Evolutionary conservation across 768 basidiomycete genomes (phyloP), one percentile per base, ranked within the genome.

Genomic region (Tricholoma terreum): DNA sequence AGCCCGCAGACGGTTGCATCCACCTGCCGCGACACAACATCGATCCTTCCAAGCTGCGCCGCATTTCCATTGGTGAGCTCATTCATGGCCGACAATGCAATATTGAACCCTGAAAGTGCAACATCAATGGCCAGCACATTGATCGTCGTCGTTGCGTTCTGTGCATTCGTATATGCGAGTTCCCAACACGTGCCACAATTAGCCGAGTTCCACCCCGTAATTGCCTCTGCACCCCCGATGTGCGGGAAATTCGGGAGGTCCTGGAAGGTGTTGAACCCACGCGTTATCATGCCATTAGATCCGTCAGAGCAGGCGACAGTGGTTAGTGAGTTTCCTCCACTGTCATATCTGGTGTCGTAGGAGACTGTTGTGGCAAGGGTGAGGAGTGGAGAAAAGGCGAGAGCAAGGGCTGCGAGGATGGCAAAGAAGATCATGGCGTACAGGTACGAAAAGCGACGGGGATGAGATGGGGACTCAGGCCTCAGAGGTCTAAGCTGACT

Each of bases 181-280:
- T 75, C 54, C 84, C 84, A 88, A 69, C 87, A 88, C 22, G 78
- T 76, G 1, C 84, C 84, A 61, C 86, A 88, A 43, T 73, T 70
- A 1, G 67, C 58, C 1, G 83, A 85, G 65, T 82, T 75, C 69
- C 71, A 86, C 24, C 77, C 79, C 6, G 67, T 68, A 55, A 87
- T 72, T 35, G 77, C 82, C 14, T 75, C 71, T 0, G 76, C 80
- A 1, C 81, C 85, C 30, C 84, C 85, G 63, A 88, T 83, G 67
- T 73, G 65, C 0, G 86, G 84, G 74, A 85, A 89, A 46, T 69
- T 71, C 2, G 85, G 84, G 27, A 88, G 67, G 35, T 72, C 70
- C 12, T 72, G 75, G 51, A 86, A 81, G 35, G 77, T 84, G 3
- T 69, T 75, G 69, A 74, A 86, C 4, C 71, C 71, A 17, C 69